Evolutionary conservation across 306 rosid species (phyloP), one percentile per base, ranked within the genome.

Genomic region (Casuarina glauca): DNA sequence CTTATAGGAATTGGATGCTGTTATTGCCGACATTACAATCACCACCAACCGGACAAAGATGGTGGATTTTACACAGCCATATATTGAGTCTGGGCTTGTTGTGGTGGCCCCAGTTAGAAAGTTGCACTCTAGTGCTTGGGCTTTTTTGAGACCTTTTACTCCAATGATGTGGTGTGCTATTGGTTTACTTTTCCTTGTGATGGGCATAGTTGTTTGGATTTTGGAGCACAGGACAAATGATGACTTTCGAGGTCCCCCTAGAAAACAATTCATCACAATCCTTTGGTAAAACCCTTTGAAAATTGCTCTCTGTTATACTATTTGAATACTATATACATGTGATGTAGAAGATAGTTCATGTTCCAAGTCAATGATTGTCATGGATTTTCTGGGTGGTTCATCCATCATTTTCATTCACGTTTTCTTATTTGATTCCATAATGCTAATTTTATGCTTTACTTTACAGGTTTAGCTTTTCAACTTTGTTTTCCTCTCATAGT

Each of bases 21-120:
- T 90, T 9, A 86, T 91, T 49, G 97, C 97, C 44, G 98, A 93
- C 86, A 86, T 96, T 84, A 87, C 98, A 44, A 96, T 96, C 48
- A 88, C 88, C 55, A 95, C 96, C 15, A 67, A 85, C 73, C 82
- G 98, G 82, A 96, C 99, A 74, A 90, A 74, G 84, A 78, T 91
- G 91, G 99, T 80, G 36, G 99, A 93, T 84, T 93, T 96, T 81
- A 91, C 98, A 43, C 97, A 95, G 84, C 99, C 99, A 66, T 95
- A 72, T 71, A 75, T 91, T 8, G 99, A 93, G 85, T 90, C 98
- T 44, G 99, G 99, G 76, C 86, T 93, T 19, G 99, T 92, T n/a
- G 94, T 96, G 11, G 94, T 96, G 35, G 98, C 94, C 5, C 93
- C 94, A 2, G 79, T 93, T 35, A 79, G 17, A 83, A 79, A 79